Conservation (phyloP, 805 yeast species). For the Lipomyces starkeyi region DNA sequence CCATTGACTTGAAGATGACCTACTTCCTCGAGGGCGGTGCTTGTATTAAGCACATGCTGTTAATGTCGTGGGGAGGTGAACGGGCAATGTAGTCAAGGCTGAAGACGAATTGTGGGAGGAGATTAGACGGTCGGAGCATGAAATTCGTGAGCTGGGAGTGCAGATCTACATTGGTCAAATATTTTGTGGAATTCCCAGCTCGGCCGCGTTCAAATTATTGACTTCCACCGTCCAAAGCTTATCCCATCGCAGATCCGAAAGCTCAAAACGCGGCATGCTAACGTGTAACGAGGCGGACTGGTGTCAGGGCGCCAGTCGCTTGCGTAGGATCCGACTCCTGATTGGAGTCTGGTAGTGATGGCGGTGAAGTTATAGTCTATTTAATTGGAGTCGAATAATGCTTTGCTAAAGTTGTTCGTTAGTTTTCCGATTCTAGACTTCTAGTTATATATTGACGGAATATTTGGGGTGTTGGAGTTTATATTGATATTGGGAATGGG, state of each 20-base stretch:
- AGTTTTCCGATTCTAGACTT: no score
- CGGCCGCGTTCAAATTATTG: constrained; percentile 8
- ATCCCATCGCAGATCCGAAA: not conserved
- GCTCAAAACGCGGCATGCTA: not conserved
- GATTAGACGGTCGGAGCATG: not conserved
- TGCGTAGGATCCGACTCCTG: no score
- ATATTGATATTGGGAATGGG: no score
- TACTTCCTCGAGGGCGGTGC: not conserved
- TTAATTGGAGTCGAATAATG: no score
- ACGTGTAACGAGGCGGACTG: no score
- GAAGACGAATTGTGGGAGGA: not conserved
- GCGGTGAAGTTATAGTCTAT: no score
- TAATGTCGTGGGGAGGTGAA: constrained; percentile 10
- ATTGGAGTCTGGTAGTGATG: no score
- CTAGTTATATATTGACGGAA: no score
- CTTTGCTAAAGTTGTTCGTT: no score
- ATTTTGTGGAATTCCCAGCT: constrained; percentile 11
- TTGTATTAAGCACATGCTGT: constrained; percentile 3
- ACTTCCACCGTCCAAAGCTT: constrained; percentile 3
- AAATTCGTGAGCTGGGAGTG: not conserved
- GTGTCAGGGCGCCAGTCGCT: no score
- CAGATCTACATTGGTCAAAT: not conserved
- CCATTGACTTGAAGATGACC: not conserved
- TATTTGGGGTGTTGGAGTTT: no score
- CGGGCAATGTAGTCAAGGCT: not conserved